Percentiles rank a stretch among this genome's conserved stretches.
Evolutionary conservation across 2,329 filamentous ascomycete species (phyloP).

Genomic region (Verticillium tricorpus): DNA sequence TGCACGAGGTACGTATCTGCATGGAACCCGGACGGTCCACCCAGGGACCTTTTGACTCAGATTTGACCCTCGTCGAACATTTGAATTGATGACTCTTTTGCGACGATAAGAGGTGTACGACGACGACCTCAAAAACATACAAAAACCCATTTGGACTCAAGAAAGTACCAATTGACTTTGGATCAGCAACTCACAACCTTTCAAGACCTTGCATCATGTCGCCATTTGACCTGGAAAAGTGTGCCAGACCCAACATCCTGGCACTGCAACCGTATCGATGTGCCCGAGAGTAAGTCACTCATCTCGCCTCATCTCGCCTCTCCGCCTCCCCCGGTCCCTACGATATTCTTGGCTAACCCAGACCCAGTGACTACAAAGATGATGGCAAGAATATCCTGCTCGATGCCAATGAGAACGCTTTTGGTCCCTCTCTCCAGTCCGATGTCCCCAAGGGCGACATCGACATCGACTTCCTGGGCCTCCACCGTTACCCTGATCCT

Average conservation of each 20-base stretch:
- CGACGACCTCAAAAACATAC: background rate
- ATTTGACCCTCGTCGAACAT: background rate
- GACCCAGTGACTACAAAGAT: slow-evolving; percentile 90
- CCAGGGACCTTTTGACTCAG: background rate
- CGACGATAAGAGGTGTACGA: background rate
- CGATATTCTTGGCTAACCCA: slow-evolving; percentile 8
- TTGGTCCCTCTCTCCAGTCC: slow-evolving; percentile 69
- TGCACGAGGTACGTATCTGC: background rate
- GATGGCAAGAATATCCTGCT: slow-evolving; percentile 93
- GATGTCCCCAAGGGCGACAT: slow-evolving; percentile 46
- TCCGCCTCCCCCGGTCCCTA: background rate
- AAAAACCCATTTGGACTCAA: too few species aligned
- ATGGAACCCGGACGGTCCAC: background rate
- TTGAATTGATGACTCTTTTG: background rate
- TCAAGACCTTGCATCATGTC: slow-evolving; percentile 36
- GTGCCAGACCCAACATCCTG: slow-evolving; percentile 73
- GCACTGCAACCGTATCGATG: slow-evolving; percentile 75
- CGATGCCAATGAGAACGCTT: slow-evolving; percentile 97
- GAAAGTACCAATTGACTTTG: background rate
- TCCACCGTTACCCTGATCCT: slow-evolving; percentile 95
- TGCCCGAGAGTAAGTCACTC: slow-evolving; percentile 65
- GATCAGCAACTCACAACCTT: background rate
- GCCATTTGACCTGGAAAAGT: slow-evolving; percentile 68
- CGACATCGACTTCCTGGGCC: slow-evolving; percentile 61
- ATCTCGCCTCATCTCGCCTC: background rate